These are phyloP conservation scores for Russula earlei DNA, from an alignment of 768 basidiomycete species.

Conservation along the genomic window DNA sequence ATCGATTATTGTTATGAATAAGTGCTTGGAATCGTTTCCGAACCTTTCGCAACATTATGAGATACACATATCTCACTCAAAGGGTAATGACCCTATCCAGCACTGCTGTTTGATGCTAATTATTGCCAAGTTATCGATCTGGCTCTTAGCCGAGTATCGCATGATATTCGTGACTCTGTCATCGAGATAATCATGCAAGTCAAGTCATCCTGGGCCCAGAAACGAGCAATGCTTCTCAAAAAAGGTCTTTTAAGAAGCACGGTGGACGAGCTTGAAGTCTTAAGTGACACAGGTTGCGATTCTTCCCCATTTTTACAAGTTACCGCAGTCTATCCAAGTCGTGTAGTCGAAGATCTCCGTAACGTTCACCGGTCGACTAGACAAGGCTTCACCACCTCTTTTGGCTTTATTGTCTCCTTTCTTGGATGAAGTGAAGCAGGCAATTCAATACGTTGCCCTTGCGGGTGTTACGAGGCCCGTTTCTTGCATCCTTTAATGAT, in stretches of 20 bases:
- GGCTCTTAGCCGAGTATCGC: constrained; percentile 51
- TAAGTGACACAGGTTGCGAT: constrained; percentile 50
- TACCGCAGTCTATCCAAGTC: not conserved
- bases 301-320: too few relatives aligned
- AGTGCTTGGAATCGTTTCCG: constrained; percentile 63
- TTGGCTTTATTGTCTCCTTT: constrained; percentile 38
- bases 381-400: constrained; percentile 50
- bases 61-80: constrained; percentile 71
- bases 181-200: constrained; percentile 56
- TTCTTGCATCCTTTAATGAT: constrained; percentile 69
- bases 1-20: constrained; percentile 61
- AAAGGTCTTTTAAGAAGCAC: constrained; percentile 57
- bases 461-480: constrained; percentile 59
- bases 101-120: constrained; percentile 3
- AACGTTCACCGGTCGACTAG: constrained; percentile 42
- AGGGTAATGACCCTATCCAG: constrained; percentile 38
- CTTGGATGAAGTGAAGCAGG: constrained; percentile 53
- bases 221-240: constrained; percentile 58
- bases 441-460: constrained; percentile 46
- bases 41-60: constrained; percentile 59
- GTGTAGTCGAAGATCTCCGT: constrained; percentile 56
- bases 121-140: constrained; percentile 52
- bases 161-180: constrained; percentile 44
- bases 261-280: constrained; percentile 65
- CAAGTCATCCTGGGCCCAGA: constrained; percentile 59